Conservation (phyloP, 164 flowering plant genomes). For the Nelumbo lutea region DNA sequence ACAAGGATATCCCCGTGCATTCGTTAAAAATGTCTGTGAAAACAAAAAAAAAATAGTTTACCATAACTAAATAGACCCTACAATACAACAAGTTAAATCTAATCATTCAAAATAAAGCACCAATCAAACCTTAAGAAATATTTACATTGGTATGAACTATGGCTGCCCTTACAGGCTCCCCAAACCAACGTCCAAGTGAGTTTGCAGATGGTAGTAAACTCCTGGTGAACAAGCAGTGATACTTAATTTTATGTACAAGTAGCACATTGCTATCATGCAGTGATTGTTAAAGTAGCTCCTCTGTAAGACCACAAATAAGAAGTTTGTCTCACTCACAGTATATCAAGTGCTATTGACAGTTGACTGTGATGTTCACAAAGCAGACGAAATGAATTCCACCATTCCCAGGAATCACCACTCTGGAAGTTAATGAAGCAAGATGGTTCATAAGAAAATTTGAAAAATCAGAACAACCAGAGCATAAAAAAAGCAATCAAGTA, state of each 20-base stretch:
- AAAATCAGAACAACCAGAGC: too few species aligned
- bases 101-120: not conserved
- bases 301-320: not conserved
- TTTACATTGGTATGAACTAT: conserved; percentile 72
- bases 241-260: too few species aligned
- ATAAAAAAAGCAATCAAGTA: too few species aligned
- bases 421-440: too few species aligned
- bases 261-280: too few species aligned
- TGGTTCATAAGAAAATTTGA: too few species aligned
- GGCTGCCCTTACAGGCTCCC: conserved; percentile 92
- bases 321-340: conserved; percentile 51
- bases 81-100: not conserved
- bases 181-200: conserved; percentile 95
- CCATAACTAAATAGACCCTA: not conserved
- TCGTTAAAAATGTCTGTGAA: conserved; percentile 75
- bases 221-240: conserved; percentile 34
- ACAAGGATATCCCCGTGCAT: conserved; percentile 89
- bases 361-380: conserved; percentile 94
- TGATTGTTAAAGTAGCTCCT: too few species aligned
- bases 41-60: conserved; percentile 3
- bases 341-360: conserved; percentile 78
- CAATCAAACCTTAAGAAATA: conserved; percentile 13
- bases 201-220: conserved; percentile 71
- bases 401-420: conserved; percentile 93
- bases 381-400: conserved; percentile 89